phyloP scores from a whole-genome alignment of 495 filamentous ascomycete genomes.

The Halenospora varia region DNA sequence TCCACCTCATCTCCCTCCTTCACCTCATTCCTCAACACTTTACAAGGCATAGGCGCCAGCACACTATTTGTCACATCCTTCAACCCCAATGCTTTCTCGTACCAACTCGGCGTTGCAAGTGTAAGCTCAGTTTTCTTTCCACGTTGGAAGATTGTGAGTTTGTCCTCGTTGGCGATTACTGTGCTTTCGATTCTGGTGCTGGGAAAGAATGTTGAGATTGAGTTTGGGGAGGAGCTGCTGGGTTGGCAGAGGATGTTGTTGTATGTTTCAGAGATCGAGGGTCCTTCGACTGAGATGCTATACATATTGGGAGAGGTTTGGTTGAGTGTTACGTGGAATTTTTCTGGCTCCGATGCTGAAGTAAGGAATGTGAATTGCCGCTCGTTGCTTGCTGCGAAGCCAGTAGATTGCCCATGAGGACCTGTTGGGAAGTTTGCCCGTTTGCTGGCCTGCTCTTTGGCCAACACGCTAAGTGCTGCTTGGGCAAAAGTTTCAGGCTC shows the following conservation, averaged over 20 bases:
- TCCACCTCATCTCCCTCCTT: slow-evolving; percentile 73
- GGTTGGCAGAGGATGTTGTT: slow-evolving; percentile 37
- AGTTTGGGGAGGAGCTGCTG: slow-evolving; percentile 16
- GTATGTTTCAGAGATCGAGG: slow-evolving; percentile 32
- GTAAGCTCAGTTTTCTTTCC: slow-evolving; percentile 72
- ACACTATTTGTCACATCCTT: slow-evolving; percentile 81
- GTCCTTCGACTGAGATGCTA: slow-evolving; percentile 57
- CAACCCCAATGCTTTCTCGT: slow-evolving; percentile 78
- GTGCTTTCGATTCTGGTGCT: slow-evolving; percentile 78
- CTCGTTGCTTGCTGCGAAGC: slow-evolving; percentile 42
- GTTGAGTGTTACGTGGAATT: slow-evolving; percentile 54
- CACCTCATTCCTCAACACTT: slow-evolving; percentile 70
- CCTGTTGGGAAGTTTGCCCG: not conserved
- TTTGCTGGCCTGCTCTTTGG: slow-evolving; percentile 32
- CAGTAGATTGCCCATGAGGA: slow-evolving; percentile 48
- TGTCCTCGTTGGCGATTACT: slow-evolving; percentile 56
- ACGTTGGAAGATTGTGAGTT: slow-evolving; percentile 75
- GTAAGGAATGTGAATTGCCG: slow-evolving; percentile 52
- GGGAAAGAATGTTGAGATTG: slow-evolving; percentile 61
- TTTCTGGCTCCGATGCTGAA: slow-evolving; percentile 33
- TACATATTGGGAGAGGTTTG: slow-evolving; percentile 62
- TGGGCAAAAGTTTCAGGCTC: slow-evolving; percentile 72
- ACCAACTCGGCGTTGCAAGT: slow-evolving; percentile 69
- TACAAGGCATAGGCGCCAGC: slow-evolving; percentile 80
- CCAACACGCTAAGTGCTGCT: slow-evolving; percentile 70